Evolutionary conservation across 371 early-diverging fungal species (phyloP).

Genomic region (Lichtheimia hyalospora): DNA sequence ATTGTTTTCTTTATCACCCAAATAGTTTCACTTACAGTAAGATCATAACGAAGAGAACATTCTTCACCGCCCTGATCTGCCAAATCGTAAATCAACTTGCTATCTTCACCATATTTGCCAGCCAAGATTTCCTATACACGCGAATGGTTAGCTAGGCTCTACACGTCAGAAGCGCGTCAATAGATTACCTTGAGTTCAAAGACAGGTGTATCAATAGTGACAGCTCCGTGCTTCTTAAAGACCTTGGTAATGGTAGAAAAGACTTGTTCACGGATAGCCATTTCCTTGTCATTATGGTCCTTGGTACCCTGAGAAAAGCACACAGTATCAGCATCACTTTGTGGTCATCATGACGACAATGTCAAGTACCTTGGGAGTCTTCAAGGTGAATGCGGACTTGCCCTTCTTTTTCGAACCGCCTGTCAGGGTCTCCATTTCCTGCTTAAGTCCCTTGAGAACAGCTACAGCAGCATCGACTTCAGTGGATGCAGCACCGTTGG

Average conservation of each 20-base stretch:
- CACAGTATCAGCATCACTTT: neutral
- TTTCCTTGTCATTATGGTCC: constrained; percentile 95
- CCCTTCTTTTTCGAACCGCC: constrained; percentile 18
- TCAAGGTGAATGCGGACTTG: constrained; percentile 57
- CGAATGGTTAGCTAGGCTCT: neutral
- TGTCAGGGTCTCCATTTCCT: constrained; percentile 52
- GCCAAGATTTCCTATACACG: constrained; percentile 80
- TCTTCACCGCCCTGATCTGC: constrained; percentile 99
- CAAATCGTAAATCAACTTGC: constrained; percentile 98
- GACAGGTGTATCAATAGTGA: constrained; percentile 99
- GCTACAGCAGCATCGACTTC: constrained; percentile 60
- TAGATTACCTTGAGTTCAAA: constrained; percentile 93
- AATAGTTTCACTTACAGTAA: constrained; percentile 70
- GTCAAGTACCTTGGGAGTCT: constrained; percentile 69
- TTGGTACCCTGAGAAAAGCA: constrained; percentile 73
- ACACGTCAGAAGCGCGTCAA: no score
- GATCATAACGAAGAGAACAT: constrained; percentile 97
- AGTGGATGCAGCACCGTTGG: constrained; percentile 57
- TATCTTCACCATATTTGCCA: constrained; percentile 99
- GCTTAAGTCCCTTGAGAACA: constrained; percentile 60
- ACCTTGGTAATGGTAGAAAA: constrained; percentile 83
- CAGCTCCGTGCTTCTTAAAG: constrained; percentile 96
- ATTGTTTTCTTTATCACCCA: neutral
- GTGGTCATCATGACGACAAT: neutral
- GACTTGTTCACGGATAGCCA: constrained; percentile 92